Percentiles rank a stretch among this genome's conserved stretches.
phyloP scores from a whole-genome alignment of 495 filamentous ascomycete genomes.

The Aspergillus sclerotioniger region DNA sequence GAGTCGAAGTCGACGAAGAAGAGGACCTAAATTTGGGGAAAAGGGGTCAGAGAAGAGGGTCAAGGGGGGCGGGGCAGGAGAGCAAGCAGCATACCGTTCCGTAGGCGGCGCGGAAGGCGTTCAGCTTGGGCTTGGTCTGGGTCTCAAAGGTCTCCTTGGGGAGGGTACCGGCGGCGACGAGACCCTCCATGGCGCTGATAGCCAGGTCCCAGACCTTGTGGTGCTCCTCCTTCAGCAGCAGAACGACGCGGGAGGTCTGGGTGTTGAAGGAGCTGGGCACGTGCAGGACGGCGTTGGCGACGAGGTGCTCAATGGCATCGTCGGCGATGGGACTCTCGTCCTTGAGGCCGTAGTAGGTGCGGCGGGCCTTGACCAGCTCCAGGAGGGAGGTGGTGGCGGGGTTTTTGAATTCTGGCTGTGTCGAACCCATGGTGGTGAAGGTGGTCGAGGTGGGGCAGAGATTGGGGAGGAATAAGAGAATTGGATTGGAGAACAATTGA shows the following conservation, averaged over 20 bases:
- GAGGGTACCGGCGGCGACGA: slow-evolving; percentile 34
- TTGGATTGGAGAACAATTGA: not conserved
- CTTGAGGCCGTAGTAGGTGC: slow-evolving; percentile 47
- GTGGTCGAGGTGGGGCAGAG: too few relatives aligned
- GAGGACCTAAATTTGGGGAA: slow-evolving; percentile 42
- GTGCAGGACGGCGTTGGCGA: slow-evolving; percentile 43
- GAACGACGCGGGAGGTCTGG: slow-evolving; percentile 48
- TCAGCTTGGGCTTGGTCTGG: slow-evolving; percentile 42
- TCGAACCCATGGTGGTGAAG: slow-evolving; percentile 31
- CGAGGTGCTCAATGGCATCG: slow-evolving; percentile 37
- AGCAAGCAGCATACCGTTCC: slow-evolving; percentile 42
- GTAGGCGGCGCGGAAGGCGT: slow-evolving; percentile 44
- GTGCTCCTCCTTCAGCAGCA: slow-evolving; percentile 51
- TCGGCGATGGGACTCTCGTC: slow-evolving; percentile 45
- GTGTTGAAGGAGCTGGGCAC: slow-evolving; percentile 54
- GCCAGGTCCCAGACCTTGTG: slow-evolving; percentile 53
- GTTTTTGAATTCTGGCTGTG: slow-evolving; percentile 36
- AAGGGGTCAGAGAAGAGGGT: too few relatives aligned
- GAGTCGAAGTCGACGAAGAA: slow-evolving; percentile 50
- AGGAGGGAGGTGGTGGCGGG: slow-evolving; percentile 40
- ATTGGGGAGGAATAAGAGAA: too few relatives aligned
- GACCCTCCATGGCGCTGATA: slow-evolving; percentile 40
- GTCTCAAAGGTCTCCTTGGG: slow-evolving; percentile 42
- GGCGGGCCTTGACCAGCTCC: slow-evolving; percentile 42
- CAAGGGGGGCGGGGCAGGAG: not conserved